Conservation (phyloP, 1,284 basidiomycete genomes). For the Trichosporon sp. region DNA sequence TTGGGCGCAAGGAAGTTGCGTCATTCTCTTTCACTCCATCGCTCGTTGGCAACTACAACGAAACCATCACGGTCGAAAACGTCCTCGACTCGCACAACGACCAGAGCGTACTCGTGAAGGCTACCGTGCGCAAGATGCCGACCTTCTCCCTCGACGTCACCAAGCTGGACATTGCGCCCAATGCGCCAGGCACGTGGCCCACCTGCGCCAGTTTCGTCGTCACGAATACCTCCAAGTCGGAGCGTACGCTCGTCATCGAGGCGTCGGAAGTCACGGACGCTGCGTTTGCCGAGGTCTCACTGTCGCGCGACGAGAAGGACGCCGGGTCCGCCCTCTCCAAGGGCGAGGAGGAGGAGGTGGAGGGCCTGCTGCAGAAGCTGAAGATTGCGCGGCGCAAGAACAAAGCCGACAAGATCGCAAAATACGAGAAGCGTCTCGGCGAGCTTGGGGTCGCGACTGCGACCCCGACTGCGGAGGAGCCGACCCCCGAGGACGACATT, state of each 20-base stretch:
- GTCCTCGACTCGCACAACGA: slow-evolving; percentile 52
- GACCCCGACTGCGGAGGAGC: neutral
- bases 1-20: slow-evolving; percentile 53
- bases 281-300: slow-evolving; percentile 22
- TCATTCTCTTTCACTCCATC: slow-evolving; percentile 50
- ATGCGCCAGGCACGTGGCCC: slow-evolving; percentile 27
- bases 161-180: slow-evolving; percentile 19
- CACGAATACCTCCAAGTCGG: slow-evolving; percentile 51
- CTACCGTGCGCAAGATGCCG: slow-evolving; percentile 51
- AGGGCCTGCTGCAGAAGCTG: slow-evolving; percentile 53
- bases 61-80: slow-evolving; percentile 53
- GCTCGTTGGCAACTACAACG: slow-evolving; percentile 52
- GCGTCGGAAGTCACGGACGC: slow-evolving; percentile 18
- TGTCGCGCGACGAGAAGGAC: slow-evolving; percentile 43
- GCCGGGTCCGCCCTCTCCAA: slow-evolving; percentile 47
- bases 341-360: slow-evolving; percentile 54
- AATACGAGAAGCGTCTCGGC: slow-evolving; percentile 51
- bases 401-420: slow-evolving; percentile 53
- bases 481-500: neutral
- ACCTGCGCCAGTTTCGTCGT: slow-evolving; percentile 43
- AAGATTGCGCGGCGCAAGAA: slow-evolving; percentile 54
- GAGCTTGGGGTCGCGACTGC: slow-evolving; percentile 48
- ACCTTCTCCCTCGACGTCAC: slow-evolving; percentile 51
- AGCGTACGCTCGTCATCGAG: slow-evolving; percentile 50
- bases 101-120: slow-evolving; percentile 53